phyloP scores from a whole-genome alignment of 371 early-diverging fungal species.

The Mortierella sp. region DNA sequence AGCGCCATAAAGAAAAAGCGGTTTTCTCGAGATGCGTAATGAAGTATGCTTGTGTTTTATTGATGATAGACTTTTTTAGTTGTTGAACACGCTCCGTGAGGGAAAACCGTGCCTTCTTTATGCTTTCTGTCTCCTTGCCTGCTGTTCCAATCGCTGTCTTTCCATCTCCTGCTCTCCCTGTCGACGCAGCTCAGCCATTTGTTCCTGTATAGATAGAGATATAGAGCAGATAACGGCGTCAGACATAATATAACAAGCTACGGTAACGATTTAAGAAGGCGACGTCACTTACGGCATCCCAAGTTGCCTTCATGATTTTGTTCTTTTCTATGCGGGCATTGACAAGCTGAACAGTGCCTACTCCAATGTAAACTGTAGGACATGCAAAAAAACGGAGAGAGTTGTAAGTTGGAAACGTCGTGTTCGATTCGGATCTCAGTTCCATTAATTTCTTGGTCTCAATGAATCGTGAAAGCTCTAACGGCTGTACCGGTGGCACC shows the following conservation, averaged over 20 bases:
- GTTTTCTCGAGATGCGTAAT: neutral
- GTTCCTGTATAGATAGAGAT: constrained; percentile 39
- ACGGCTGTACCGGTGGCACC: constrained; percentile 40
- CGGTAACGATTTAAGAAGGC: neutral
- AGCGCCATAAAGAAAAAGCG: neutral
- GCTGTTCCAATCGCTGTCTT: constrained; percentile 51
- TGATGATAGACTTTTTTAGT: too few relatives aligned
- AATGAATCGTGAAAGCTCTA: neutral
- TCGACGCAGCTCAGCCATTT: constrained; percentile 47
- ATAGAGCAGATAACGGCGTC: too few relatives aligned
- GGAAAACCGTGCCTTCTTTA: too few relatives aligned
- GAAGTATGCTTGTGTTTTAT: too few relatives aligned
- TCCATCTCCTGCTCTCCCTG: constrained; percentile 50
- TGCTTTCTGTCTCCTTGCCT: constrained; percentile 38
- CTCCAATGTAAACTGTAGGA: constrained; percentile 54
- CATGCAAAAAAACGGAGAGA: too few relatives aligned
- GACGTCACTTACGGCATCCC: constrained; percentile 33
- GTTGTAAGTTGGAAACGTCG: too few relatives aligned
- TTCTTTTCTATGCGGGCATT: constrained; percentile 55
- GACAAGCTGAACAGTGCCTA: constrained; percentile 52
- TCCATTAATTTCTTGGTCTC: too few relatives aligned
- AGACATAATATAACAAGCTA: neutral
- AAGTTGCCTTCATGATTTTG: constrained; percentile 44
- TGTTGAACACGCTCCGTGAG: too few relatives aligned
- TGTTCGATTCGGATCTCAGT: too few relatives aligned